Evolutionary conservation across 345 rosid species (phyloP), one percentile per base, ranked within the genome.

Genomic region (Abelmoschus esculentus): DNA sequence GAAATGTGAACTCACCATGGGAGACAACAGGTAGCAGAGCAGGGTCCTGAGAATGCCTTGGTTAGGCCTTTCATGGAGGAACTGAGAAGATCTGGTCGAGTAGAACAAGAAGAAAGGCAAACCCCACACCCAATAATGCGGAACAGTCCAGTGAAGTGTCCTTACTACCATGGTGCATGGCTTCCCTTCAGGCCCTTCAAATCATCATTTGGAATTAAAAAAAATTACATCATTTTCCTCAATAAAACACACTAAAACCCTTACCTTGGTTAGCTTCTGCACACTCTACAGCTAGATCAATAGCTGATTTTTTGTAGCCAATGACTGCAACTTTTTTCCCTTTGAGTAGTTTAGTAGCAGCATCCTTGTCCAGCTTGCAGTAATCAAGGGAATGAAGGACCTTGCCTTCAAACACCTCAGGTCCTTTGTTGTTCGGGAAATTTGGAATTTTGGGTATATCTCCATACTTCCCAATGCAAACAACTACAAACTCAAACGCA

Each of bases 261-360:
- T n/a, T 77, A 93, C 98, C 98, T 90, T 84, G 90, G 75, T 93
- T 93, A 13, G 92, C 92, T 73, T 81, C 69, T 15, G 96, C 95
- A 62, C 97, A 87, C 77, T 93, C 98, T 76, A 85, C 54, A 64
- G 98, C 97, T 75, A 93, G 83, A 84, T 93, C 98, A 17, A 93
- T 93, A 67, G 84, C 98, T 3, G 98, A 93, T 83, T 93, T 93
- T 72, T 82, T 93, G 84, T 67, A 93, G 61, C 98, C 98, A 17
- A 89, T 76, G 57, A 93, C 83, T 0, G 77, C 91, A 3, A 90
- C 90, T 67, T 87, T 90, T 70, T 86, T 93, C 36, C 83, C 87
- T 50, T 67, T 75, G 32, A 89, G 89, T 12, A 93, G 83, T 56
- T 75, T 64, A 65, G 77, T 55, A 67, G 95, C 81, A 32, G 80